Evolutionary conservation across 306 rosid genomes (phyloP).

Genomic region (Fagus crenata): DNA sequence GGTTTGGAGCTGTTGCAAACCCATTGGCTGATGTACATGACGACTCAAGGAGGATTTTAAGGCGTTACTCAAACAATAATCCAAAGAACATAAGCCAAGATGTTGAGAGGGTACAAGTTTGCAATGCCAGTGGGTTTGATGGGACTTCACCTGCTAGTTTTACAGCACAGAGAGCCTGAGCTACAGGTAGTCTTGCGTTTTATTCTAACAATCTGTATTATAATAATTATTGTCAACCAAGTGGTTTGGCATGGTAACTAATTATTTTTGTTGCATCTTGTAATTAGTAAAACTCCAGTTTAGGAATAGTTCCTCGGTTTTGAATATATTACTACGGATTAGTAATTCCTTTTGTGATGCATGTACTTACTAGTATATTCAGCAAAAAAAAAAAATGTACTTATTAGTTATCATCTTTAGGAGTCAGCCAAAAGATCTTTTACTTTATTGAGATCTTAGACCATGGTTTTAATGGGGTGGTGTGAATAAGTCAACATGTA

Average conservation of each 20-base stretch:
- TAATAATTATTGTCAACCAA: not conserved
- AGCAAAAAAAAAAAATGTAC: not conserved
- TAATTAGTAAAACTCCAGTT: not conserved
- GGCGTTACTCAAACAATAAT: conserved; percentile 35
- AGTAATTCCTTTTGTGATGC: not conserved
- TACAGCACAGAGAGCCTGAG: conserved; percentile 38
- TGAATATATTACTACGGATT: not conserved
- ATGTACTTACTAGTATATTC: not conserved
- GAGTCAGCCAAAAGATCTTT: not conserved
- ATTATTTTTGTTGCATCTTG: not conserved
- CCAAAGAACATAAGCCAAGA: conserved; percentile 42
- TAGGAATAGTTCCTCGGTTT: not conserved
- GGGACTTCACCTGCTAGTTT: conserved; percentile 37
- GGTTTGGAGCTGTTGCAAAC: conserved; percentile 41
- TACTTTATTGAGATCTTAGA: too few relatives aligned
- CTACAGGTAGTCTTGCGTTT: conserved; percentile 32
- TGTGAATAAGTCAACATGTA: not conserved
- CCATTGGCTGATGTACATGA: conserved; percentile 41
- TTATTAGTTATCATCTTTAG: not conserved
- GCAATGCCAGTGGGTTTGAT: conserved; percentile 41
- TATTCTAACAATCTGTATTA: not conserved
- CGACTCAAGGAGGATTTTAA: conserved; percentile 34
- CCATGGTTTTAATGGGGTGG: not conserved
- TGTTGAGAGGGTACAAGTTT: conserved; percentile 37
- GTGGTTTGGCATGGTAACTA: not conserved